A percentile compares a stretch with the other conserved stretches of the same genome.
Evolutionary conservation across 208 protist species (phyloP).

Genomic region (Tritrichomonas foetus): DNA sequence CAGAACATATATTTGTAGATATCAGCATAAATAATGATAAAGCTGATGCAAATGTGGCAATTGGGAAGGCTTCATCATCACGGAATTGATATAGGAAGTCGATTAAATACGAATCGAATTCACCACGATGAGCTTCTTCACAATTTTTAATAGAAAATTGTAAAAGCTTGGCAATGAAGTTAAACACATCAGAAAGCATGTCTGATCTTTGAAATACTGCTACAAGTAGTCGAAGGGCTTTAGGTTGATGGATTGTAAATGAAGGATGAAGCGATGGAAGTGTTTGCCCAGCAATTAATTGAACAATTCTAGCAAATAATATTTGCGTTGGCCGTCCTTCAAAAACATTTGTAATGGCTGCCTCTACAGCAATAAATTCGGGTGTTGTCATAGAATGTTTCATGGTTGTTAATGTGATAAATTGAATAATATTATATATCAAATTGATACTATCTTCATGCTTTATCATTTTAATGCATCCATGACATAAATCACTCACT

Average conservation of each 20-base stretch:
- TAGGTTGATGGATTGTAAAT: not conserved
- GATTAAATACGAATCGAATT: slow-evolving; percentile 5
- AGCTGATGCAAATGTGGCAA: not conserved
- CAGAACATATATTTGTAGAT: not conserved
- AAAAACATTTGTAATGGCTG: too few relatives aligned
- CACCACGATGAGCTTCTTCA: not conserved
- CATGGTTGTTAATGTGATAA: too few relatives aligned
- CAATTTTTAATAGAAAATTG: not conserved
- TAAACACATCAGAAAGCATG: not conserved
- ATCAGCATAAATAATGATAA: not conserved
- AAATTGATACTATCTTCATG: too few relatives aligned
- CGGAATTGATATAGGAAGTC: not conserved
- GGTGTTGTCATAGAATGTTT: too few relatives aligned
- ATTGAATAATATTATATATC: too few relatives aligned
- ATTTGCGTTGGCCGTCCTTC: not conserved
- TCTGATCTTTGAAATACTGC: not conserved
- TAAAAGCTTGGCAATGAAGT: not conserved
- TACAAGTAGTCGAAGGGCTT: not conserved
- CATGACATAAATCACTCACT: too few relatives aligned
- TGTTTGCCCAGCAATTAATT: not conserved
- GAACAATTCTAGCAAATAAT: not conserved
- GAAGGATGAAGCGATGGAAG: not conserved
- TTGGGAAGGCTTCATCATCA: not conserved
- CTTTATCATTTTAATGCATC: too few relatives aligned
- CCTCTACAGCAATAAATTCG: too few relatives aligned